These are phyloP conservation scores for Aspergillus nanangensis DNA, from an alignment of 495 filamentous ascomycete species.

Conservation along the genomic window DNA sequence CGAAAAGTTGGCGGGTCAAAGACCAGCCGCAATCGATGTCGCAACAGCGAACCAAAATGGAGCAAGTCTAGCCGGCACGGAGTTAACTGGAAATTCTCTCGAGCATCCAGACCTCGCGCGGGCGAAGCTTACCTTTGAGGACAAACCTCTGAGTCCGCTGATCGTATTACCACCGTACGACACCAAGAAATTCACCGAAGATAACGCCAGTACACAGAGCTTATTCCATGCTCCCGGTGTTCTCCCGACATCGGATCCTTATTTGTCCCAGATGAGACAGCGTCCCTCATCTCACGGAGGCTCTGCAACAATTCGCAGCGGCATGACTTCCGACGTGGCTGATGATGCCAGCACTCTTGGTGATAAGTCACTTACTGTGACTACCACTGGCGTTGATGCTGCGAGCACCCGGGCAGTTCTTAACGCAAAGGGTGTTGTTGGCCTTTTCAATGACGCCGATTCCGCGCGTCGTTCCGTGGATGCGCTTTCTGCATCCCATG, in stretches of 20 bases:
- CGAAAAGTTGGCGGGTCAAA: not conserved
- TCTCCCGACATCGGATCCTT: slow-evolving; percentile 19
- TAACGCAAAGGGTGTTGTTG: slow-evolving; percentile 26
- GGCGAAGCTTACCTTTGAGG: not conserved
- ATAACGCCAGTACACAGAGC: slow-evolving; percentile 33
- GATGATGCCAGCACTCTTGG: slow-evolving; percentile 30
- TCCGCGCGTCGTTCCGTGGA: slow-evolving; percentile 24
- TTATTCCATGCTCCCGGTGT: slow-evolving; percentile 33
- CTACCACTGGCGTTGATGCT: slow-evolving; percentile 18
- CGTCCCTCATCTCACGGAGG: slow-evolving; percentile 24
- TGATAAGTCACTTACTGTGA: slow-evolving; percentile 22
- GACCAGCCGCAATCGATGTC: not conserved
- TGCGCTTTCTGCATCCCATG: slow-evolving; percentile 19
- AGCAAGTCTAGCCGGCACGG: not conserved
- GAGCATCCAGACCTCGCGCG: not conserved
- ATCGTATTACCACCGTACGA: slow-evolving; percentile 30
- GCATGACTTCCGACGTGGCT: slow-evolving; percentile 24
- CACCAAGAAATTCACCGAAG: slow-evolving; percentile 22
- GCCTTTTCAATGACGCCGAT: slow-evolving; percentile 12
- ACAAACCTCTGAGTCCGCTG: slow-evolving; percentile 23
- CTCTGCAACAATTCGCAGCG: slow-evolving; percentile 28
- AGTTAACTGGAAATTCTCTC: no score
- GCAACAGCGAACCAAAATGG: not conserved
- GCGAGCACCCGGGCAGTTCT: slow-evolving; percentile 37
- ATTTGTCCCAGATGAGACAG: slow-evolving; percentile 13